Percentiles rank a stretch among this genome's conserved stretches.
Evolutionary conservation across 2,329 filamentous ascomycete genomes (phyloP).

Genomic region (Bipolaris oryzae): DNA sequence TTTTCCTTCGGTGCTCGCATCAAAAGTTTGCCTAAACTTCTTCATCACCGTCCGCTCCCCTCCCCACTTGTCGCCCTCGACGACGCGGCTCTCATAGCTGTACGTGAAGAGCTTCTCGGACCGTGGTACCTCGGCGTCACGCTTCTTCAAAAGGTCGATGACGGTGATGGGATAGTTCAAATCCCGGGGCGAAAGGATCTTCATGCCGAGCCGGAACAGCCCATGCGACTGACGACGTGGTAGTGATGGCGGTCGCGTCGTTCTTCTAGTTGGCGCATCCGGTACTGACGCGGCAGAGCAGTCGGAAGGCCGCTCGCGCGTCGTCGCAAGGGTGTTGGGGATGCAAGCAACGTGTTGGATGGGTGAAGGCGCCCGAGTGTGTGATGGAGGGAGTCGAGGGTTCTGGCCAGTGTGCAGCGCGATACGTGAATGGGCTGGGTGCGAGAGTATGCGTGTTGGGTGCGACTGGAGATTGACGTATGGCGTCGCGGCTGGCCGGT

Average conservation of each 20-base stretch:
- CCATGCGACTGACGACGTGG: conserved; percentile 36
- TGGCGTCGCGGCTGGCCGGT: conserved; percentile 22
- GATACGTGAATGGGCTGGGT: neutral
- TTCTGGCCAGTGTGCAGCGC: neutral
- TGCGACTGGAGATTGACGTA: conserved; percentile 23
- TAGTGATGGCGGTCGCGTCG: conserved; percentile 35
- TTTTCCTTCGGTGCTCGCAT: conserved; percentile 81
- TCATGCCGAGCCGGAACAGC: conserved; percentile 50
- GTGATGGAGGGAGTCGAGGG: neutral
- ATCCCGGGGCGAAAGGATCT: conserved; percentile 55
- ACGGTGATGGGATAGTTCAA: conserved; percentile 94
- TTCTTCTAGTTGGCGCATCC: conserved; percentile 41
- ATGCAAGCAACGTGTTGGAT: neutral
- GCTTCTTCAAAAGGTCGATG: conserved; percentile 77
- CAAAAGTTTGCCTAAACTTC: conserved; percentile 78
- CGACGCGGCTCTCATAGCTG: conserved; percentile 77
- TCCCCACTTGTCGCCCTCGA: conserved; percentile 71
- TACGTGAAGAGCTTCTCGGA: conserved; percentile 84
- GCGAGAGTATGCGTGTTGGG: conserved; percentile 1
- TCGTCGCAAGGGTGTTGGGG: conserved; percentile 3
- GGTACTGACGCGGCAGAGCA: conserved; percentile 23
- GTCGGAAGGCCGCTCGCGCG: conserved; percentile 1
- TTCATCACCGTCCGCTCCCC: conserved; percentile 72
- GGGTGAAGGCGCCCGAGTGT: neutral
- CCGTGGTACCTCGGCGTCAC: conserved; percentile 76